Evolutionary conservation across 441 rosid genomes (phyloP), one percentile per base, ranked within the genome.

Genomic region (Gossypium davidsonii): DNA sequence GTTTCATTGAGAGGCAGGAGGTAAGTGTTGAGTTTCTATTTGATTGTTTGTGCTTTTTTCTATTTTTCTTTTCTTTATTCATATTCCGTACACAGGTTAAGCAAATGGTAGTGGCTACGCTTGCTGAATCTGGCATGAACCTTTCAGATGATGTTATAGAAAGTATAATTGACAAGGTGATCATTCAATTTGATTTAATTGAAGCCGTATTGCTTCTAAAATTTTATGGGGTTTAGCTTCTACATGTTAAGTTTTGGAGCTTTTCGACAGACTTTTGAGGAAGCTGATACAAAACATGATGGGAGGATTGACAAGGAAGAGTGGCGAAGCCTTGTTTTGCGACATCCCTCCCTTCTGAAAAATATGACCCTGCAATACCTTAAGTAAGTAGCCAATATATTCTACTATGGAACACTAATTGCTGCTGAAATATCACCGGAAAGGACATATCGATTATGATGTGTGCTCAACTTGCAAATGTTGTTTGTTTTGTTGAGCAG

Each of bases 101-200:
- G 78, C 96, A 92, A 90, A 92, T 92, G 98, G 96, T 92, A 46
- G 98, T 92, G 9, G 98, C 98, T 75, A 92, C 98, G 0, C 98
- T 92, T 76, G 96, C 96, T n/a, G 98, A 93, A 76, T 93, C 97
- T 59, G 97, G 98, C 58, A 93, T 93, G 98, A 91, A 93, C 83
- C 89, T 94, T 71, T 87, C 89, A 0, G 98, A 94, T 74, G 94
- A 83, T 74, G 90, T 93, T 71, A 91, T 93, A 48, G 98, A 93
- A 80, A 88, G 89, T 77, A 93, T 93, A 75, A 93, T 93, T 66
- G 97, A 91, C 84, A 91, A 93, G 92, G 98, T 91, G 67, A 70
- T 56, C 37, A 61, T 34, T 68, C 79, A n/a, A 6, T 7, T 26
- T 15, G 25, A 49, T 49, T 46, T 59, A 20, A 14, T 14, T 26